Percentiles rank a stretch among this genome's conserved stretches.
Conservation (phyloP, 495 filamentous ascomycete species). For the Penicillium psychrofluorescens region DNA sequence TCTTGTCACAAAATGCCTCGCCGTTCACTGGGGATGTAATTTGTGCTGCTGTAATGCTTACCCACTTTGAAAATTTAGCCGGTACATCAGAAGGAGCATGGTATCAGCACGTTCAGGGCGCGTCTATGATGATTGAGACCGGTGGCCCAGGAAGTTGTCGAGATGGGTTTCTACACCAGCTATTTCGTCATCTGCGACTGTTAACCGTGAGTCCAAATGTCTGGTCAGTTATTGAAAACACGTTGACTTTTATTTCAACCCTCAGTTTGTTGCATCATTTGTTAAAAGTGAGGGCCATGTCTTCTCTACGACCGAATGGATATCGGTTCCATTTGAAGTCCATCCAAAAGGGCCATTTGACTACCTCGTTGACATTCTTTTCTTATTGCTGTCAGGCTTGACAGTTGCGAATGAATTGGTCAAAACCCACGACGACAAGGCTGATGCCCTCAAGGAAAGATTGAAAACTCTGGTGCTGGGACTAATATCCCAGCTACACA, state of each 20-base stretch:
- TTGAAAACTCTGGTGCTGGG: neutral
- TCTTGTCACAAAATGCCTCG: neutral
- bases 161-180: conserved; percentile 7
- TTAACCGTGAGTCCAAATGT: conserved; percentile 1
- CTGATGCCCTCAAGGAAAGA: neutral
- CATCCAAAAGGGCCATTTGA: conserved; percentile 8
- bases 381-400: conserved; percentile 4
- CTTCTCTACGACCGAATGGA: conserved; percentile 6
- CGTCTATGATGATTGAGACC: conserved; percentile 3
- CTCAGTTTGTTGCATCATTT: conserved; percentile 3
- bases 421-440: neutral
- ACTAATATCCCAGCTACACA: conserved; percentile 1
- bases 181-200: conserved; percentile 11
- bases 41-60: conserved; percentile 9
- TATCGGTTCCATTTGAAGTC: conserved; percentile 2
- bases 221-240: no score
- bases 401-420: conserved; percentile 1
- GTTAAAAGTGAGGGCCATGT: conserved; percentile 5
- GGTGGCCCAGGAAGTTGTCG: conserved; percentile 5
- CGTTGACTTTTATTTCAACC: no score
- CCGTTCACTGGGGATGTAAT: conserved; percentile 1
- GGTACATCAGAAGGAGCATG: conserved; percentile 5
- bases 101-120: conserved; percentile 9
- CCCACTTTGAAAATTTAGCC: conserved; percentile 6
- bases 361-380: conserved; percentile 7